A percentile compares a stretch with the other conserved stretches of the same genome.
Conservation (phyloP, 345 rosid genomes). For the Eucalyptus erythrocorys region DNA sequence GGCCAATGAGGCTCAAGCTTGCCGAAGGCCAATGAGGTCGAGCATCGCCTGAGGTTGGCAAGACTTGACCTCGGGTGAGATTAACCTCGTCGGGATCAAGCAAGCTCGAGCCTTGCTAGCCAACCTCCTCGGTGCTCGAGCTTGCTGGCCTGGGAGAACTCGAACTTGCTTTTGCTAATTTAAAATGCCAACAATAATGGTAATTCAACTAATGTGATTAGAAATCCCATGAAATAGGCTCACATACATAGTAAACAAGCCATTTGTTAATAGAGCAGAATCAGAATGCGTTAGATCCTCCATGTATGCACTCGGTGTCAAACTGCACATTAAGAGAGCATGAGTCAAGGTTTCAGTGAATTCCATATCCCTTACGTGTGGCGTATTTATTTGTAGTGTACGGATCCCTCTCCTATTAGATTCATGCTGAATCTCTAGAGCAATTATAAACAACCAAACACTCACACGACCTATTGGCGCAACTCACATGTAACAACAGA, state of each 20-base stretch:
- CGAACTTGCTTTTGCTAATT: too few relatives aligned
- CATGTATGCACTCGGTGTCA: too few relatives aligned
- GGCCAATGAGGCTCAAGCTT: background rate
- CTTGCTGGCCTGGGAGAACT: background rate
- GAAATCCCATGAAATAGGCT: too few relatives aligned
- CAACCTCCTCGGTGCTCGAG: background rate
- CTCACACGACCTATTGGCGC: background rate
- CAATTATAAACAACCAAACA: background rate
- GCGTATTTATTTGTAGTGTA: background rate
- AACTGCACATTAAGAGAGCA: too few relatives aligned
- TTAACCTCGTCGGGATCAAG: too few relatives aligned
- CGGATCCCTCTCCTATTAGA: background rate
- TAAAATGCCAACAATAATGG: too few relatives aligned
- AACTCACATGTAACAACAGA: background rate
- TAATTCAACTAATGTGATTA: too few relatives aligned
- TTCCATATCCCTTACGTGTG: background rate
- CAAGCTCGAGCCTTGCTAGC: accelerated
- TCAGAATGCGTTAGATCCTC: too few relatives aligned
- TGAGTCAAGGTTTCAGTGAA: too few relatives aligned
- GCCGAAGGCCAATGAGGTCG: accelerated
- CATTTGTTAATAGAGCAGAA: too few relatives aligned
- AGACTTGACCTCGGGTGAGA: background rate
- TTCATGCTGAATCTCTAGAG: background rate
- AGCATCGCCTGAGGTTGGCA: accelerated
- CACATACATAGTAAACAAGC: too few relatives aligned